phyloP scores from a whole-genome alignment of 2,329 filamentous ascomycete species.

The Hypoxylon sp. region DNA sequence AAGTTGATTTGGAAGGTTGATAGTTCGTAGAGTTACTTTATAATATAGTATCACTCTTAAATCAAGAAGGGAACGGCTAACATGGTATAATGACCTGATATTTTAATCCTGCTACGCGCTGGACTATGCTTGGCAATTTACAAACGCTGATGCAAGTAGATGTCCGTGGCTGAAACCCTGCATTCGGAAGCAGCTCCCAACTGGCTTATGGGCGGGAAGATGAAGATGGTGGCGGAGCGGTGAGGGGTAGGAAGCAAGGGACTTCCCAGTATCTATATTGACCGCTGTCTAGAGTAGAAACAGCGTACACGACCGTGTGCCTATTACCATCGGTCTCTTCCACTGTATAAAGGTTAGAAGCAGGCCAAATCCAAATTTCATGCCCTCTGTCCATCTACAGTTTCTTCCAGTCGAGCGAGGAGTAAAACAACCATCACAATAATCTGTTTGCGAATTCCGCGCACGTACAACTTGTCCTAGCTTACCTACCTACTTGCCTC shows the following conservation, averaged over 20 bases:
- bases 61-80: no score
- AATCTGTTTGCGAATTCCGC: background rate
- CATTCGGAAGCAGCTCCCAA: background rate
- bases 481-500: background rate
- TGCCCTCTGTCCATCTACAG: background rate
- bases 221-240: background rate
- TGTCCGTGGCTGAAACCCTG: no score
- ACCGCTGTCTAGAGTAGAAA: background rate
- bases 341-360: constrained; percentile 8
- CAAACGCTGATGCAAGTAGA: no score
- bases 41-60: no score
- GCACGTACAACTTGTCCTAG: constrained; percentile 10
- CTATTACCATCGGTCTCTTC: background rate
- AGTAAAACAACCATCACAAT: background rate
- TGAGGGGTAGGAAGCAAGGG: constrained; percentile 5
- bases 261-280: background rate
- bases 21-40: background rate
- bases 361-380: background rate
- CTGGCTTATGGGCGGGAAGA: background rate
- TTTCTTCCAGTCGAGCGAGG: background rate
- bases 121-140: no score
- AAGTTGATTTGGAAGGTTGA: background rate
- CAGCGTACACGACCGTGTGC: background rate
- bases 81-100: no score
- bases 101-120: no score